These are phyloP conservation scores for Nigrospora sphaerica DNA, from an alignment of 2,329 filamentous ascomycete species.

Conservation along the genomic window DNA sequence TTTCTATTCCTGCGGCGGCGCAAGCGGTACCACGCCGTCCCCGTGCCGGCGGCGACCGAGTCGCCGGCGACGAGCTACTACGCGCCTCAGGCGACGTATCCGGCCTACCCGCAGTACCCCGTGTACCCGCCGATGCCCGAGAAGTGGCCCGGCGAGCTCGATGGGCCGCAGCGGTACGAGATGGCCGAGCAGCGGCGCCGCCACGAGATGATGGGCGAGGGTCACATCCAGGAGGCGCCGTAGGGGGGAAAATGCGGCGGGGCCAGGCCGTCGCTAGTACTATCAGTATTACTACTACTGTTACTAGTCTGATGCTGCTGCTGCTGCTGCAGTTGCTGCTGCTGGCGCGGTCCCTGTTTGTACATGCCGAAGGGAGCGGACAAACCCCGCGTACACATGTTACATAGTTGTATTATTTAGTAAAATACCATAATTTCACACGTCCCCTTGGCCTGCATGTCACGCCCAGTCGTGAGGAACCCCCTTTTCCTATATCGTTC, in stretches of 20 bases:
- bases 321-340: constrained; percentile 4
- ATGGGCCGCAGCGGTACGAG: constrained; percentile 19
- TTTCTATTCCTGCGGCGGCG: constrained; percentile 18
- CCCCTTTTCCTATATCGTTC: too few species aligned
- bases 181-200: constrained; percentile 21
- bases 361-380: too few species aligned
- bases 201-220: constrained; percentile 28
- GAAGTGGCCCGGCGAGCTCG: constrained; percentile 16
- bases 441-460: too few species aligned
- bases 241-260: background rate
- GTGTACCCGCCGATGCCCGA: constrained; percentile 1
- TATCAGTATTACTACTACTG: constrained; percentile 2
- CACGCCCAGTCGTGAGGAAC: too few species aligned
- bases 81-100: background rate
- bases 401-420: too few species aligned
- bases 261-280: background rate
- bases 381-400: too few species aligned
- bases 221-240: constrained; percentile 18
- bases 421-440: too few species aligned
- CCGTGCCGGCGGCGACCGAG: constrained; percentile 1
- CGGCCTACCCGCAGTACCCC: background rate
- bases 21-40: constrained; percentile 10
- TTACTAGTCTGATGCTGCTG: constrained; percentile 6
- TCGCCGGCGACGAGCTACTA: background rate
- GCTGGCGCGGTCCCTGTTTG: background rate